Evolutionary conservation across 2,329 filamentous ascomycete genomes (phyloP).

Genomic region (Penicillium sp.): DNA sequence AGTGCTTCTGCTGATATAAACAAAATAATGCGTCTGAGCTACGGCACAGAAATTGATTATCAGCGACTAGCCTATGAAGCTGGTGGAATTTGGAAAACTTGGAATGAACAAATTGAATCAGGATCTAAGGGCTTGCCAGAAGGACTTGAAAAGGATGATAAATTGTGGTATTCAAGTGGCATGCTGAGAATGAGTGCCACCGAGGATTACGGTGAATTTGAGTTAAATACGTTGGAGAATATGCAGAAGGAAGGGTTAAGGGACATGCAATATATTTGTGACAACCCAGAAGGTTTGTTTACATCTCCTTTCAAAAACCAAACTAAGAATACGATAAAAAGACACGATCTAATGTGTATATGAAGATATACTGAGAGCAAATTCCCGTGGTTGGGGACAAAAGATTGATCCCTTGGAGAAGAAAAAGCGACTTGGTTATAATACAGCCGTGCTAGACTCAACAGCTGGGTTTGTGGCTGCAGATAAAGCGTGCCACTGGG

Average conservation of each 20-base stretch:
- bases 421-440: background rate
- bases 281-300: background rate
- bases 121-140: background rate
- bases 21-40: constrained; percentile 43
- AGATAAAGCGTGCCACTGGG: constrained; percentile 45
- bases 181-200: constrained; percentile 12
- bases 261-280: background rate
- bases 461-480: constrained; percentile 43
- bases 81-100: constrained; percentile 39
- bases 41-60: constrained; percentile 44
- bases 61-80: constrained; percentile 45
- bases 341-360: background rate
- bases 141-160: constrained; percentile 7
- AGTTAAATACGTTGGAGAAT: background rate
- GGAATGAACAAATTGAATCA: constrained; percentile 34
- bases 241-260: background rate
- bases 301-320: background rate
- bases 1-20: constrained; percentile 46
- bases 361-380: background rate
- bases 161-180: constrained; percentile 18
- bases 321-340: background rate
- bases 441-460: background rate
- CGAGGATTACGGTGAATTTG: background rate
- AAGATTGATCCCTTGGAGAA: constrained; percentile 11
- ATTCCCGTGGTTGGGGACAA: background rate